Percentiles rank a stretch among this genome's conserved stretches.
Conservation (phyloP, 2,329 filamentous ascomycete genomes). For the Hypomyces rosellus region DNA sequence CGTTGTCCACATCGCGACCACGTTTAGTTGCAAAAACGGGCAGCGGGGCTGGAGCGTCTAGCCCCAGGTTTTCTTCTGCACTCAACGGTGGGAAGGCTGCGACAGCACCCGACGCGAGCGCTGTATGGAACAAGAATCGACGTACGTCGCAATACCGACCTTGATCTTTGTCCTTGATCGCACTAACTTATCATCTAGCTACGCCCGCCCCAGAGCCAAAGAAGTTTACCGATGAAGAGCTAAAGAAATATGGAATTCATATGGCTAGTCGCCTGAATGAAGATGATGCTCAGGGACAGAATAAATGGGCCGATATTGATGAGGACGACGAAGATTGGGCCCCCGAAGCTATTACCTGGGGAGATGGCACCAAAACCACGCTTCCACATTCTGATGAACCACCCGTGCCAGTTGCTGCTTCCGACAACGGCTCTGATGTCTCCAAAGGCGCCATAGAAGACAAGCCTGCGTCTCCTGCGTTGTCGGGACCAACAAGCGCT, state of each 20-base stretch:
- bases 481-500: constrained; percentile 29
- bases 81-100: constrained; percentile 54
- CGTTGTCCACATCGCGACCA: constrained; percentile 53
- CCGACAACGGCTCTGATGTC: constrained; percentile 20
- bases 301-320: constrained; percentile 86
- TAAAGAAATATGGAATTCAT: constrained; percentile 82
- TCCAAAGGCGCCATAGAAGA: constrained; percentile 25
- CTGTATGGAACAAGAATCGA: constrained; percentile 85
- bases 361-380: constrained; percentile 78
- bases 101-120: constrained; percentile 61
- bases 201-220: constrained; percentile 64
- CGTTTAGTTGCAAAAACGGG: constrained; percentile 72
- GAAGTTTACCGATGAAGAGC: constrained; percentile 79
- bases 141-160: constrained; percentile 47
- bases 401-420: constrained; percentile 19
- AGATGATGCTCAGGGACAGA: constrained; percentile 67
- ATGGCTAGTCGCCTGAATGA: constrained; percentile 72
- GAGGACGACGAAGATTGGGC: constrained; percentile 86
- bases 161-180: background rate
- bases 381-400: constrained; percentile 57
- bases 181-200: constrained; percentile 36
- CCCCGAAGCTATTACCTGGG: constrained; percentile 80
- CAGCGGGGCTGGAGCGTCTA: constrained; percentile 49
- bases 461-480: constrained; percentile 40
- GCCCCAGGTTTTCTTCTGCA: constrained; percentile 33